Evolutionary conservation across 2,329 filamentous ascomycete species (phyloP), one percentile per base, ranked within the genome.

Genomic region (Cercospora zeae-maydis): DNA sequence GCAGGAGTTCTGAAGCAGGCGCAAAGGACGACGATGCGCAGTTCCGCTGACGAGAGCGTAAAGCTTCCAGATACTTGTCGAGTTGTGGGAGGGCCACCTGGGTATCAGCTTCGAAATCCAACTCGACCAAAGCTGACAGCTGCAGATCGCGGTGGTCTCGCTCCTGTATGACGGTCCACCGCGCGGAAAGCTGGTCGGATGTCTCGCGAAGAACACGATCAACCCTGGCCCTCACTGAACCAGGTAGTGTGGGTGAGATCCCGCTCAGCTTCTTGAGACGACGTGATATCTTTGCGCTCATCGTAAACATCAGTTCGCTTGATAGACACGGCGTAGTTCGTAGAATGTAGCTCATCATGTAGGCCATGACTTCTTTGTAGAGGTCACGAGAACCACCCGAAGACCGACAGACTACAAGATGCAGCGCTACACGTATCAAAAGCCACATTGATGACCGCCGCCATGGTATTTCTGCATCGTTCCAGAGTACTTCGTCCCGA

Each of bases 361-460:
- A 66, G 5, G 56, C 27, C 47, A 63, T 63, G 13, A 59, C 54
- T n/a, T 51, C 36, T 45, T 66, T 66, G 55, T 66, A 66, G 1
- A 42, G 14, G 16, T 33, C 49, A 5, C 52, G 39, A 14, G 19
- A 33, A 19, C 45, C 34, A 13, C 52, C 11, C 2, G 30, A 11
- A 30, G 56, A 49, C 70, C 69, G 62, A 6, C 47, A 37, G 0
- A 89, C 75, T 4, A 82, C 78, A 0, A 86, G 79, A 55, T 86
- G 81, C 1, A 84, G 67, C 0, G 80, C 78, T 1, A 90, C 86
- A 0, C 86, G 83, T 4, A 90, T 72, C 0, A 86, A 75, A 0
- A 90, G 80, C 83, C 86, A 91, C 55, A 83, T 80, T 0, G 88
- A 81, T 1, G 81, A 82, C 33, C 88, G 78, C n/a, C 88, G 78